phyloP scores from a whole-genome alignment of 352 stramenopile species.

The Globisporangium paroecandrum region DNA sequence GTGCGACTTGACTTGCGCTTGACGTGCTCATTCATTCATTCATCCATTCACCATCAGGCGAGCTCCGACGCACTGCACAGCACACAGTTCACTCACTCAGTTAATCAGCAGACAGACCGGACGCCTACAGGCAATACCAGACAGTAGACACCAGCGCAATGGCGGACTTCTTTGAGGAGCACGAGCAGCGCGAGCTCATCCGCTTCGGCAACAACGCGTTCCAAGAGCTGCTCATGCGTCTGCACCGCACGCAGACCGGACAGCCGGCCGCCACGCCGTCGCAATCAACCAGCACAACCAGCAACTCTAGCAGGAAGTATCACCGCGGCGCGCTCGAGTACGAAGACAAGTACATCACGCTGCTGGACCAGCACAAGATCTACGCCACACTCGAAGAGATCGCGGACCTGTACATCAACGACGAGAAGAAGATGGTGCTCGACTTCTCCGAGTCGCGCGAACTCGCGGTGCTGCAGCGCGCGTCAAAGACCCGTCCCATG shows the following conservation, averaged over 20 bases:
- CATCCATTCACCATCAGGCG: not conserved
- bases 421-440: conserved; percentile 65
- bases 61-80: not conserved
- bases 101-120: not conserved
- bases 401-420: conserved; percentile 59
- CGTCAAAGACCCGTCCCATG: conserved; percentile 31
- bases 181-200: conserved; percentile 41
- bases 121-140: not conserved
- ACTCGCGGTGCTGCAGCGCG: conserved; percentile 42
- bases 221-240: conserved; percentile 34
- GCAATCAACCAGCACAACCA: not conserved
- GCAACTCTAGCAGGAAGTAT: not conserved
- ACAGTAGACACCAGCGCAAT: not conserved
- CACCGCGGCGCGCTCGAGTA: conserved; percentile 21
- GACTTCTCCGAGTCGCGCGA: conserved; percentile 70
- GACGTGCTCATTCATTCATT: not conserved
- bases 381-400: conserved; percentile 65
- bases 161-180: conserved; percentile 25
- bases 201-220: conserved; percentile 41
- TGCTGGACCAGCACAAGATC: conserved; percentile 53
- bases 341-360: conserved; percentile 41
- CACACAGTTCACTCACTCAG: not conserved
- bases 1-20: no score
- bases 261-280: not conserved
- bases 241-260: conserved; percentile 29